Percentiles rank a stretch among this genome's conserved stretches.
phyloP scores from a whole-genome alignment of 2,329 filamentous ascomycete genomes.

The Geosmithia putterillii region DNA sequence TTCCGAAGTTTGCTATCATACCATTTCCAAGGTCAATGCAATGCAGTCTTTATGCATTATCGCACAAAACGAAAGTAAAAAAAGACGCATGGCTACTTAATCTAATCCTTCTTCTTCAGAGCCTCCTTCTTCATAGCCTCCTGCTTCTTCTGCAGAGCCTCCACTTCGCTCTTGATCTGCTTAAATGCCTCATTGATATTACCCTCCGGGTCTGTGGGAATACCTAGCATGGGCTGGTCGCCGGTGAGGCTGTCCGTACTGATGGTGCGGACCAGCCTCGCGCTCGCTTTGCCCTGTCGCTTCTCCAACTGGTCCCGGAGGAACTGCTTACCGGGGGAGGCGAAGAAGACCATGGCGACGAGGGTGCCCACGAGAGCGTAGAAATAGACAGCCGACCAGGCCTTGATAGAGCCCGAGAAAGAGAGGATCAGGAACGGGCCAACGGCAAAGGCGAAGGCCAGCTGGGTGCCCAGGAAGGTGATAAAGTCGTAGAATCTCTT shows the following conservation, averaged over 20 bases:
- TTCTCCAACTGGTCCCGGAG: slow-evolving; percentile 47
- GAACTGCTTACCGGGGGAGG: slow-evolving; percentile 57
- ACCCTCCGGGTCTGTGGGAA: slow-evolving; percentile 62
- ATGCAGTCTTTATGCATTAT: neutral
- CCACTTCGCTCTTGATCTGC: slow-evolving; percentile 61
- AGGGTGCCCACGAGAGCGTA: slow-evolving; percentile 63
- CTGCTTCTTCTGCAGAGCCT: slow-evolving; percentile 20
- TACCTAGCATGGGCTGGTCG: slow-evolving; percentile 57
- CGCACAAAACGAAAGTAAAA: neutral
- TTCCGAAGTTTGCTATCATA: neutral
- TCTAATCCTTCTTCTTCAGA: neutral
- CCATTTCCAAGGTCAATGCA: no score
- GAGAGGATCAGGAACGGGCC: slow-evolving; percentile 76
- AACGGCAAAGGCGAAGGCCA: slow-evolving; percentile 72
- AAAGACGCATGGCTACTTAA: neutral
- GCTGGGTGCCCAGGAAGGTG: slow-evolving; percentile 64
- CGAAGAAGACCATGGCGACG: slow-evolving; percentile 60
- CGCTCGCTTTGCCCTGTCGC: slow-evolving; percentile 34
- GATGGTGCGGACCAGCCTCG: slow-evolving; percentile 31
- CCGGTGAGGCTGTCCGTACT: slow-evolving; percentile 46
- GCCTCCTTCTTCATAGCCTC: neutral
- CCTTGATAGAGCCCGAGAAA: slow-evolving; percentile 55
- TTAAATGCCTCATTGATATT: slow-evolving; percentile 69
- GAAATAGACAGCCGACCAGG: slow-evolving; percentile 83
- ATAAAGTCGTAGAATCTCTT: slow-evolving; percentile 83